Evolutionary conservation across 768 basidiomycete species (phyloP).

Genomic region (Pholiota conissans): DNA sequence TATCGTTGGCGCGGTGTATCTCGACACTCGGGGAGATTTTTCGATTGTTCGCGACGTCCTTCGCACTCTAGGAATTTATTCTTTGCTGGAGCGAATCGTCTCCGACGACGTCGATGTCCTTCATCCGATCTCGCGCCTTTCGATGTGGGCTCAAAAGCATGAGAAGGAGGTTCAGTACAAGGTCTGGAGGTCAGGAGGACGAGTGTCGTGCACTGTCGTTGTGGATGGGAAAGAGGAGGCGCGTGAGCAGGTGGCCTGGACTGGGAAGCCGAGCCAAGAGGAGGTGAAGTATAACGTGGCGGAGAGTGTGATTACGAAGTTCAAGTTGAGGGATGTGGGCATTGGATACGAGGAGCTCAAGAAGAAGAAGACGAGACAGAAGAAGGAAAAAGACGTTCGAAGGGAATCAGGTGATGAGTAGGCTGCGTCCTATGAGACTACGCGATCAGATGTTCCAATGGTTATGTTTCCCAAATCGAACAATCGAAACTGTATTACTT

Average conservation of each 20-base stretch:
- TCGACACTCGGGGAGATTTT: slow-evolving; percentile 63
- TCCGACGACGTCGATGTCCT: slow-evolving; percentile 63
- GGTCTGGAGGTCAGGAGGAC: slow-evolving; percentile 44
- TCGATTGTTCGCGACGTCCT: slow-evolving; percentile 50
- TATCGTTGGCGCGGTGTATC: slow-evolving; percentile 71
- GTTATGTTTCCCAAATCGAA: too few species aligned
- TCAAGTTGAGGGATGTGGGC: slow-evolving; percentile 37
- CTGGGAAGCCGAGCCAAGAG: slow-evolving; percentile 58
- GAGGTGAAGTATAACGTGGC: slow-evolving; percentile 68
- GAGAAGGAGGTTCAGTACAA: slow-evolving; percentile 45
- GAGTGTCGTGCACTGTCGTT: slow-evolving; percentile 48
- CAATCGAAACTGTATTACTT: too few species aligned
- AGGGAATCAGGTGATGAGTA: too few species aligned
- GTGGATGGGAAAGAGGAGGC: slow-evolving; percentile 53
- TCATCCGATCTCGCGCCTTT: slow-evolving; percentile 70
- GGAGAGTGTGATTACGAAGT: slow-evolving; percentile 53
- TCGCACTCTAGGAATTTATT: slow-evolving; percentile 54
- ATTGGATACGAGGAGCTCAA: slow-evolving; percentile 13
- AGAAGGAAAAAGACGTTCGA: too few species aligned
- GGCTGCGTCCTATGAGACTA: too few species aligned
- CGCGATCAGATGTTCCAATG: too few species aligned
- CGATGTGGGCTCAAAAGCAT: slow-evolving; percentile 56
- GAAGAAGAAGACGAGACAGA: too few species aligned
- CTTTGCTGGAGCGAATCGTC: slow-evolving; percentile 65
- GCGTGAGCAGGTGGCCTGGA: slow-evolving; percentile 39